Evolutionary conservation across 768 basidiomycete species (phyloP), one percentile per base, ranked within the genome.

Genomic region (Auriculariales sp.): DNA sequence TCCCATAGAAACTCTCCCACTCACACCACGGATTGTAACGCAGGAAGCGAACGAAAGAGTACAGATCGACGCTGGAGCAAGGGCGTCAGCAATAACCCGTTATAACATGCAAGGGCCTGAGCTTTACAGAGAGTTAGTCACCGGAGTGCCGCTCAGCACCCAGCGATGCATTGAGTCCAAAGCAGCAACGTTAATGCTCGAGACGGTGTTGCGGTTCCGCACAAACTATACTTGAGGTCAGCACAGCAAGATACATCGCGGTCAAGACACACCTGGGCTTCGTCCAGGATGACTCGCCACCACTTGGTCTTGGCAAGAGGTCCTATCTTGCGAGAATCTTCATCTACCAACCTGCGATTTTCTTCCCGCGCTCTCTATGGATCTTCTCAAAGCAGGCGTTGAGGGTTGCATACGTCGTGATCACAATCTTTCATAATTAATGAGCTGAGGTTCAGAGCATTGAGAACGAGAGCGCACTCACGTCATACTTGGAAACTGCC

Each of bases 391-490:
- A 79, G 58, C 88, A 80, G 31, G 64, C 61, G 48, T 68, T 71
- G n/a, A 87, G 64, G 0, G 81, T 85, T 50, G 81, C 79, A 55
- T 87, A 88, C 1, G 84, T 83, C 1, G 86, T 89, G 47, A 90
- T 70, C 22, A 90, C 68, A 30, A 86, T 71, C 74, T 88, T 45
- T 19, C 14, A 45, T 35, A 25, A 46, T 14, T 50, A 55, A n/a
- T n/a, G n/a, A n/a, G 24, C 49, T 35, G 30, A 25, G 28, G 42
- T 33, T 2, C 14, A 51, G 28, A 42, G 28, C 28, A 15, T n/a
- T n/a, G n/a, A 15, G 31, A 31, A 27, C 12, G 22, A n/a, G 17
- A 19, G 19, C 25, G 14, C 10, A 48, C 65, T 46, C 55, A 80
- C 78, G 55, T 81, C 78, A 54, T 70, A 73, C 19, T 70, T 61